phyloP scores from a whole-genome alignment of 2,329 filamentous ascomycete genomes.

The Geosmithia flava region DNA sequence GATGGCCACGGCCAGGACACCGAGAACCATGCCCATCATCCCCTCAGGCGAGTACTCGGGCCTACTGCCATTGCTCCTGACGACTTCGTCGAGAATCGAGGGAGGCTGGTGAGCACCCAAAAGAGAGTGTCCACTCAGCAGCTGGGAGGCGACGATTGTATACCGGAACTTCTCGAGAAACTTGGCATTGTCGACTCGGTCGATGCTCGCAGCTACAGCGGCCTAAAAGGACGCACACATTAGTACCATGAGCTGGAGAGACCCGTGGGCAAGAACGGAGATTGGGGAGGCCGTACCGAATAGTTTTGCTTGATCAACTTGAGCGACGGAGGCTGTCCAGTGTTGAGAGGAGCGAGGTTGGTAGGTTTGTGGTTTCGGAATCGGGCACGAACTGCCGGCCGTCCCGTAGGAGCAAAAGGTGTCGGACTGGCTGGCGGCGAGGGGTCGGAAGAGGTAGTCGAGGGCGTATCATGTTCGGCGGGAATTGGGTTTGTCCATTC shows the following conservation, averaged over 20 bases:
- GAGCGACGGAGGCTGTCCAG: constrained; percentile 22
- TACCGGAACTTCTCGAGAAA: constrained; percentile 93
- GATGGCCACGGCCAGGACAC: constrained; percentile 55
- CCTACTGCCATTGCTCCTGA: constrained; percentile 6
- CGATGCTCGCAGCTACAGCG: constrained; percentile 59
- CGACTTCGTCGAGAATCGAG: constrained; percentile 4
- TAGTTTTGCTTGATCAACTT: constrained; percentile 34
- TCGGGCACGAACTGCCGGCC: constrained; percentile 38
- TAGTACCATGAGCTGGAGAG: not conserved
- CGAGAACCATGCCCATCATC: constrained; percentile 31
- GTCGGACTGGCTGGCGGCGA: constrained; percentile 35
- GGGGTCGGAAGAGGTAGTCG: constrained; percentile 19
- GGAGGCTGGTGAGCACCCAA: constrained; percentile 16
- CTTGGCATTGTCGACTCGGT: constrained; percentile 65
- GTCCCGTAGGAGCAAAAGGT: constrained; percentile 43
- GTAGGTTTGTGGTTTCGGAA: constrained; percentile 36
- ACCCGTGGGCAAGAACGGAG: not conserved
- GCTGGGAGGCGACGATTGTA: constrained; percentile 80
- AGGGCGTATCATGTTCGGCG: constrained; percentile 16
- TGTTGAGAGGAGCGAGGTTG: constrained; percentile 26
- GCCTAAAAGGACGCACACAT: constrained; percentile 30
- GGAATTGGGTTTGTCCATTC: constrained; percentile 28
- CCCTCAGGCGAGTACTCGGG: constrained; percentile 28
- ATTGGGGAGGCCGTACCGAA: constrained; percentile 29
- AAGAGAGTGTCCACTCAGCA: constrained; percentile 61